Conservation (phyloP, 1,139 yeast species). For the Taphrina pruni region DNA sequence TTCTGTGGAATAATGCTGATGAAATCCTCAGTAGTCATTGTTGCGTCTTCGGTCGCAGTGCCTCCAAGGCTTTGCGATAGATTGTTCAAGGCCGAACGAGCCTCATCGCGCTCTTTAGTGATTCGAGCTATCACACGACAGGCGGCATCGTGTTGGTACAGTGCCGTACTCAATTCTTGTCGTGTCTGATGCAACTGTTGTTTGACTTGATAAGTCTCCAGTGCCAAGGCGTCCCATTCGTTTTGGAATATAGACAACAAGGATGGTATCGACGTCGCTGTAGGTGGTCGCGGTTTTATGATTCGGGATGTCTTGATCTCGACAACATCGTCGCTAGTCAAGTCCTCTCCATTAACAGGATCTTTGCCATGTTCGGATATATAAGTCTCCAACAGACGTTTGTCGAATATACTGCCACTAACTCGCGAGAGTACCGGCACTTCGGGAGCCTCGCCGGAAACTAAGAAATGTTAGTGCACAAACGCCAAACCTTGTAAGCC, state of each 20-base stretch:
- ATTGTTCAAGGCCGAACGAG: conserved; percentile 63
- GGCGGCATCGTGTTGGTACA: conserved; percentile 90
- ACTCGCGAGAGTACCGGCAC: conserved; percentile 34
- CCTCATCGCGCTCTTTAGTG: conserved; percentile 75
- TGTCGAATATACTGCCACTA: conserved; percentile 66
- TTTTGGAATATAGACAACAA: conserved; percentile 75
- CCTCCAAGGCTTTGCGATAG: conserved; percentile 46
- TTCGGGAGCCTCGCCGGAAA: conserved; percentile 38
- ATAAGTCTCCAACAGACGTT: conserved; percentile 64
- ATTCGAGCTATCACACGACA: conserved; percentile 80
- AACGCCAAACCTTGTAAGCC: neutral
- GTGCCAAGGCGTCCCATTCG: conserved; percentile 87
- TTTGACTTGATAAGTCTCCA: conserved; percentile 77
- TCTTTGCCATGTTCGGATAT: conserved; percentile 71
- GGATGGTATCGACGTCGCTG: conserved; percentile 75
- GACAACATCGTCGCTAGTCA: conserved; percentile 66
- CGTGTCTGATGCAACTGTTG: conserved; percentile 71
- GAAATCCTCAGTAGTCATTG: neutral
- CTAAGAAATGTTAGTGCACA: neutral
- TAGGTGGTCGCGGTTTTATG: conserved; percentile 60
- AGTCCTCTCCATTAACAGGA: conserved; percentile 72
- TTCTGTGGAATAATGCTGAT: conserved; percentile 7
- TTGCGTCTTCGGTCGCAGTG: neutral
- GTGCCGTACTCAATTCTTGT: conserved; percentile 68
- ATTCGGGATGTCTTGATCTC: conserved; percentile 54